Evolutionary conservation across 1,284 basidiomycete genomes (phyloP).

Genomic region (Pseudozyma thailandica): DNA sequence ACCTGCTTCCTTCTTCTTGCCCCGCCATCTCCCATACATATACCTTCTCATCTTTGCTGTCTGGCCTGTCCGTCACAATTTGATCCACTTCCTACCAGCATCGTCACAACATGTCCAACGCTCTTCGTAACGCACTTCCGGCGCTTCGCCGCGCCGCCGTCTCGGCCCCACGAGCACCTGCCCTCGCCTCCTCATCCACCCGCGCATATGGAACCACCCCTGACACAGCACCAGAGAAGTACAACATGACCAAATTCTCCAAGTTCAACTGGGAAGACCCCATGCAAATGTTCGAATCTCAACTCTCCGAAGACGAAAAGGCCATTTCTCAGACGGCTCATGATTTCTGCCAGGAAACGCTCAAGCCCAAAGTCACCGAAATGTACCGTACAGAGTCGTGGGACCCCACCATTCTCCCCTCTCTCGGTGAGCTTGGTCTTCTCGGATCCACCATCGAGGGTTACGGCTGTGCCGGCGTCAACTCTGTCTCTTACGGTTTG

Average conservation of each 20-base stretch:
- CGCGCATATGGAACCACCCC: conserved; percentile 42
- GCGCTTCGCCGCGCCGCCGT: conserved; percentile 24
- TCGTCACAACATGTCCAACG: conserved; percentile 40
- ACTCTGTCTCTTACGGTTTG: conserved; percentile 89
- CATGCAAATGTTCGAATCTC: conserved; percentile 30
- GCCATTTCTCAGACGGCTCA: conserved; percentile 87
- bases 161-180: conserved; percentile 6
- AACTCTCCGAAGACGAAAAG: conserved; percentile 87
- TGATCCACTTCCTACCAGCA: not conserved
- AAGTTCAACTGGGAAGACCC: conserved; percentile 78
- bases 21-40: conserved; percentile 6
- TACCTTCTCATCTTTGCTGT: conserved; percentile 3
- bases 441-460: conserved; percentile 91
- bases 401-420: conserved; percentile 79
- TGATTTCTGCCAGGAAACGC: conserved; percentile 84
- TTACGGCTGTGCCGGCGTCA: conserved; percentile 94
- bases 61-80: not conserved
- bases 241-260: conserved; percentile 69
- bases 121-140: conserved; percentile 32
- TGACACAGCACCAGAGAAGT: conserved; percentile 36
- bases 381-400: conserved; percentile 88
- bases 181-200: conserved; percentile 4
- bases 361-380: conserved; percentile 84
- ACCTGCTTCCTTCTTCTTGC: not conserved
- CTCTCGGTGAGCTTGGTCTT: conserved; percentile 92